Conservation (phyloP, 805 yeast species). For the Scheffersomyces coipomensis region DNA sequence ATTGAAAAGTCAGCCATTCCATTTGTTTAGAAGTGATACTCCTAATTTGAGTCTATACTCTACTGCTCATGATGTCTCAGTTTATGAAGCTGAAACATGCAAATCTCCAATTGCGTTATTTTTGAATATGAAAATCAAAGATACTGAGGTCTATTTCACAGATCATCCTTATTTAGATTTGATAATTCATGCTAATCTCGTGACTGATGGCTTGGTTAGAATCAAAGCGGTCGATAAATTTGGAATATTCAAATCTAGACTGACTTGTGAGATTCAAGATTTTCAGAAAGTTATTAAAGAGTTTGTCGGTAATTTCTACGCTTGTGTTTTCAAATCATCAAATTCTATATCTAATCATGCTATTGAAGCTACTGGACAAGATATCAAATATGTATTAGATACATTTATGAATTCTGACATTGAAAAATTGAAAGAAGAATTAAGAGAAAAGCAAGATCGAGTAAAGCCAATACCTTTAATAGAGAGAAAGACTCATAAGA, state of each 20-base stretch:
- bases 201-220: conserved; percentile 24
- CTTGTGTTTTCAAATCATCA: conserved; percentile 20
- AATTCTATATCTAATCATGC: conserved; percentile 19
- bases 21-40: conserved; percentile 59
- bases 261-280: conserved; percentile 17
- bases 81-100: conserved; percentile 52
- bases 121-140: conserved; percentile 53
- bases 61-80: conserved; percentile 63
- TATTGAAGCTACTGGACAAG: conserved; percentile 14
- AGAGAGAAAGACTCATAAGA: neutral
- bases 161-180: conserved; percentile 37
- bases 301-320: conserved; percentile 17
- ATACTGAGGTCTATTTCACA: conserved; percentile 27
- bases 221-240: conserved; percentile 15
- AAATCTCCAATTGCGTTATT: conserved; percentile 67
- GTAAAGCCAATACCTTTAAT: neutral
- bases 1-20: conserved; percentile 81
- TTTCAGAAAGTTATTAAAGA: conserved; percentile 21
- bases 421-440: neutral
- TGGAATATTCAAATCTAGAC: conserved; percentile 15
- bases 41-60: conserved; percentile 45
- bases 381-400: conserved; percentile 7
- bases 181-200: conserved; percentile 47
- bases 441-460: neutral
- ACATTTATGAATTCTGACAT: neutral